These are phyloP conservation scores for Solanum pinnatisectum DNA, from an alignment of 257 asterid species.

Conservation along the genomic window DNA sequence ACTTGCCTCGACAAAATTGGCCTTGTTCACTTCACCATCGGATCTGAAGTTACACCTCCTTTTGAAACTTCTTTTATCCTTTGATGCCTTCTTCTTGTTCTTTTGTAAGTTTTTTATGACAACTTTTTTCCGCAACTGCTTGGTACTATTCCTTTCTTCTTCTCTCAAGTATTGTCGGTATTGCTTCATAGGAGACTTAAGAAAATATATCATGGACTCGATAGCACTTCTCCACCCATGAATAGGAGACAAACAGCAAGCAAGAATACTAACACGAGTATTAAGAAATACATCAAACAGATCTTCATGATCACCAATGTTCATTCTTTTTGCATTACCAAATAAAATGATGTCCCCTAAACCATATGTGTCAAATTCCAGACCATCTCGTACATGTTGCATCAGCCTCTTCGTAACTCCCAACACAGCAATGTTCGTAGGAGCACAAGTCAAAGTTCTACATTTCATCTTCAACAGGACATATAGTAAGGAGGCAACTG, in stretches of 20 bases:
- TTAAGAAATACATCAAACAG: slow-evolving; percentile 32
- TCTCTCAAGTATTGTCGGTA: slow-evolving; percentile 7
- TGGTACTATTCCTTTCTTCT: neutral
- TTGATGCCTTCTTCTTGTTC: neutral
- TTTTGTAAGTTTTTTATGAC: slow-evolving; percentile 3
- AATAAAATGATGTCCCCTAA: slow-evolving; percentile 38
- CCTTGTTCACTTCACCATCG: neutral
- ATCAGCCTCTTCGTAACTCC: slow-evolving; percentile 21
- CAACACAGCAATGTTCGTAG: slow-evolving; percentile 35
- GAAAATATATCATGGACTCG: slow-evolving; percentile 18
- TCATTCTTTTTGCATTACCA: slow-evolving; percentile 37
- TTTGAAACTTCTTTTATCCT: neutral
- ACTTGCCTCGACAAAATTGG: neutral
- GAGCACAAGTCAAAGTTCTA: slow-evolving; percentile 43
- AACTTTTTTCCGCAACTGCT: slow-evolving; percentile 8
- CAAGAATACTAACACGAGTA: slow-evolving; percentile 12
- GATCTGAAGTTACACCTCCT: neutral
- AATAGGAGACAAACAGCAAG: slow-evolving; percentile 15
- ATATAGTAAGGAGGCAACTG: slow-evolving; percentile 20
- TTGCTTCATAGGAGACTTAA: slow-evolving; percentile 22
- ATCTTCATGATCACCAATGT: slow-evolving; percentile 22
- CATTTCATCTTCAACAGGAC: slow-evolving; percentile 14
- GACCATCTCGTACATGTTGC: slow-evolving; percentile 7
- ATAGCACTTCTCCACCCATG: slow-evolving; percentile 29
- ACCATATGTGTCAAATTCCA: slow-evolving; percentile 19